Percentiles rank a stretch among this genome's conserved stretches.
Evolutionary conservation across 805 yeast genomes (phyloP).

Genomic region (Saitoella complicata): DNA sequence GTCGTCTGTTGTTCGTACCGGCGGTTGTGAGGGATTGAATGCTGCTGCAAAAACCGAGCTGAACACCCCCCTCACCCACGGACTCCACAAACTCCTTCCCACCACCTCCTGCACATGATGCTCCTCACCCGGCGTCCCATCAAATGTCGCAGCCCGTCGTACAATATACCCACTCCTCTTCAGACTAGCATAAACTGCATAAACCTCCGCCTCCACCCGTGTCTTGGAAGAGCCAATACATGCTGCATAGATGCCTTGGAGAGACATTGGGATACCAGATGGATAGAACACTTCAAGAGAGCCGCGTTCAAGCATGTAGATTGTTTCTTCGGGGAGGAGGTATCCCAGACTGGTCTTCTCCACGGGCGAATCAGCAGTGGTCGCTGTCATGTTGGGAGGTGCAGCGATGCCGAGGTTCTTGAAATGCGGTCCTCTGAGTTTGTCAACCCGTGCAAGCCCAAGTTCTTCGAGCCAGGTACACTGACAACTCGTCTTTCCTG

Average conservation of each 20-base stretch:
- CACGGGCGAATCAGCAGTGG: neutral
- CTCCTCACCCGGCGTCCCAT: constrained; percentile 16
- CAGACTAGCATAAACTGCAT: constrained; percentile 12
- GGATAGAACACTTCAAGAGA: constrained; percentile 29
- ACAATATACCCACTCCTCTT: constrained; percentile 54
- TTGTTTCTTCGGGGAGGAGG: constrained; percentile 49
- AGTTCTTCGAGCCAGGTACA: neutral
- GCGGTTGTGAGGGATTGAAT: too few species aligned
- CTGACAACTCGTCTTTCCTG: constrained; percentile 8
- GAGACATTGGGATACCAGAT: constrained; percentile 30
- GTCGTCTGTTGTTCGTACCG: too few species aligned
- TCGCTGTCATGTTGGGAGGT: constrained; percentile 21
- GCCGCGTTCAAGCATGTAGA: constrained; percentile 74
- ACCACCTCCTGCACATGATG: neutral
- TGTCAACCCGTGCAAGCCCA: constrained; percentile 23
- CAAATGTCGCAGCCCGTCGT: constrained; percentile 63
- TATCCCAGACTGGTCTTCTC: constrained; percentile 14
- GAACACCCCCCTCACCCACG: neutral
- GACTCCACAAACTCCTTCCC: neutral
- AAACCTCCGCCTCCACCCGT: constrained; percentile 26
- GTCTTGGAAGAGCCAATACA: constrained; percentile 24
- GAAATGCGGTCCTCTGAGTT: constrained; percentile 59
- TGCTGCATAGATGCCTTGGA: constrained; percentile 48
- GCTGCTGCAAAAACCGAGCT: neutral
- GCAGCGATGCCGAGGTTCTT: constrained; percentile 55